These are phyloP conservation scores for Daldinia bambusicola DNA, from an alignment of 495 filamentous ascomycete species.

Conservation along the genomic window DNA sequence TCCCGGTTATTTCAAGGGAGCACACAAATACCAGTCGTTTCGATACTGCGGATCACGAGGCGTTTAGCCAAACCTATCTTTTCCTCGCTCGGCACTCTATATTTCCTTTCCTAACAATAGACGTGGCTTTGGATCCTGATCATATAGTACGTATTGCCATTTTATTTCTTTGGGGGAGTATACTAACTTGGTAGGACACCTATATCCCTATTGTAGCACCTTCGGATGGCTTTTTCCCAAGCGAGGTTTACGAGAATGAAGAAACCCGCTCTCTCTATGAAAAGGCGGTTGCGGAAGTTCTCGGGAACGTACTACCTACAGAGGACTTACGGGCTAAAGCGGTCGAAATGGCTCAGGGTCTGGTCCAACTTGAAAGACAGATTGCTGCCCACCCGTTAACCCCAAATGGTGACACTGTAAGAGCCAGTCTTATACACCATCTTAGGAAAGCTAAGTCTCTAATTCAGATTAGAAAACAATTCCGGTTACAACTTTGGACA, in stretches of 20 bases:
- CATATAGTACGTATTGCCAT: constrained; percentile 8
- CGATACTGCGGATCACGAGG: constrained; percentile 6
- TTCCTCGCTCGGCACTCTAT: constrained; percentile 3
- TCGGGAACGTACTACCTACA: constrained; percentile 13
- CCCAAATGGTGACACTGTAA: not conserved
- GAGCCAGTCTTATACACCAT: not conserved
- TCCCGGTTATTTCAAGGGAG: constrained; percentile 13
- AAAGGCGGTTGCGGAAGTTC: constrained; percentile 4
- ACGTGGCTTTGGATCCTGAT: not conserved
- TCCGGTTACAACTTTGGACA: not conserved
- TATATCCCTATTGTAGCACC: constrained; percentile 19
- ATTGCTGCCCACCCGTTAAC: not conserved
- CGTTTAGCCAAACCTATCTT: constrained; percentile 20
- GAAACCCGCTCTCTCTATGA: constrained; percentile 3
- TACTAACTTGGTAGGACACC: constrained; percentile 14
- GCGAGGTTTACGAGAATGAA: not conserved
- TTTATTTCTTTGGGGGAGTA: not conserved
- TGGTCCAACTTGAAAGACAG: constrained; percentile 19
- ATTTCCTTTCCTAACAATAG: constrained; percentile 19
- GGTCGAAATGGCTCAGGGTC: constrained; percentile 2
- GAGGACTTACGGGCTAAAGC: constrained; percentile 13
- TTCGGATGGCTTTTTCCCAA: not conserved
- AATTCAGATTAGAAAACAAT: constrained; percentile 1
- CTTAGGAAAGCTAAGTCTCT: not conserved
- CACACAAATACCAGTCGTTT: constrained; percentile 13